These are phyloP conservation scores for Calonectria pteridis DNA, from an alignment of 2,329 filamentous ascomycete genomes.

Conservation along the genomic window DNA sequence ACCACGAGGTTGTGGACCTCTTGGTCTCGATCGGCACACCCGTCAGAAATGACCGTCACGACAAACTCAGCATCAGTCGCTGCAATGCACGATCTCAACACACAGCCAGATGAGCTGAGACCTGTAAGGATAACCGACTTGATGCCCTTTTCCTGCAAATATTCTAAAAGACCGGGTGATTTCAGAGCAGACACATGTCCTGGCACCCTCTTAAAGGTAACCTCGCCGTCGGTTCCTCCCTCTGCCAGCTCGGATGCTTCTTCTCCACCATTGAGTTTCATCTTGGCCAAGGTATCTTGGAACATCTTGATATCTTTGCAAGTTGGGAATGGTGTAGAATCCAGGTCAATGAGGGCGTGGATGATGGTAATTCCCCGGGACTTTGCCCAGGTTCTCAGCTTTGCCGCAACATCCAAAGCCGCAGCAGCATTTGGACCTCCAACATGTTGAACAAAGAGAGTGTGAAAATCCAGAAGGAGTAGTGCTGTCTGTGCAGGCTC, in stretches of 20 bases:
- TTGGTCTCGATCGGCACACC: conserved; percentile 16
- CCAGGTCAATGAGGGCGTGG: conserved; percentile 17
- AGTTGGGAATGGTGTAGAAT: not conserved
- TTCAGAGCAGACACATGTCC: conserved; percentile 18
- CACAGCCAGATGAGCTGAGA: conserved; percentile 23
- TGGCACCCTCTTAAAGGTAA: conserved; percentile 6
- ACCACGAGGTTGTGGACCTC: conserved; percentile 6
- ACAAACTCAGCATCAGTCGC: conserved; percentile 25
- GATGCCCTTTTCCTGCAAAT: conserved; percentile 8
- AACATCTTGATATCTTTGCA: not conserved
- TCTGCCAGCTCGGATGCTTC: not conserved
- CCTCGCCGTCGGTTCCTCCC: not conserved
- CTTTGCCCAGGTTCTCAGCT: conserved; percentile 24
- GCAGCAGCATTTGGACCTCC: not conserved
- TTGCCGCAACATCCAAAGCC: not conserved
- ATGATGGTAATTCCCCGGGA: conserved; percentile 5
- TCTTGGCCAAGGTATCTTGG: not conserved
- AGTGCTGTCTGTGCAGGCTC: conserved; percentile 8
- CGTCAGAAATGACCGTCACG: conserved; percentile 20
- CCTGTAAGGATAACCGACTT: conserved; percentile 24
- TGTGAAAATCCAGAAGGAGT: conserved; percentile 21
- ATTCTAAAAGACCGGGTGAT: conserved; percentile 12
- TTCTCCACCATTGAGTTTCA: conserved; percentile 2
- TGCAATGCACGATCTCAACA: conserved; percentile 13
- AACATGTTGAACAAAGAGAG: conserved; percentile 5